Conservation (phyloP, 768 basidiomycete genomes). For the Kwoniella shandongensis region DNA sequence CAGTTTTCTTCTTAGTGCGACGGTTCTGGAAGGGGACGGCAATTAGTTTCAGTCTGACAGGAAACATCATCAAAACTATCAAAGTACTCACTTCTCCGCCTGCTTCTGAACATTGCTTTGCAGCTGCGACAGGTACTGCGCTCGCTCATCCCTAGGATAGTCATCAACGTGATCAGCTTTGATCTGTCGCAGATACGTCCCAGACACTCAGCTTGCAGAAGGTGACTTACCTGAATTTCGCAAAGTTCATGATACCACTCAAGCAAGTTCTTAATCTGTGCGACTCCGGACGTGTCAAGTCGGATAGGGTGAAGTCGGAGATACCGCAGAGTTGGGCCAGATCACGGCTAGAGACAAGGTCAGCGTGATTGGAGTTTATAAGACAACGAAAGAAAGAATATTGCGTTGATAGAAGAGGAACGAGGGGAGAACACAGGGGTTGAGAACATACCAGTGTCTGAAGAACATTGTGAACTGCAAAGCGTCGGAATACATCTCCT, state of each 20-base stretch:
- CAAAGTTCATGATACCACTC: constrained; percentile 88
- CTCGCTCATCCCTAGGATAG: constrained; percentile 35
- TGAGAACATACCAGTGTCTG: constrained; percentile 42
- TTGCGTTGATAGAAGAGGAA: no score
- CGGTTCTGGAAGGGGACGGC: constrained; percentile 4
- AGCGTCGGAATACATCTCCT: constrained; percentile 42
- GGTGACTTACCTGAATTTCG: constrained; percentile 74
- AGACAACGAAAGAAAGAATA: no score
- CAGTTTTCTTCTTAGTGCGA: constrained; percentile 29
- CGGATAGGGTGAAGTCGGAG: constrained; percentile 67
- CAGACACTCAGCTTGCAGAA: no score
- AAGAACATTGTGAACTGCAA: constrained; percentile 51
- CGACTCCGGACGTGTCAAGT: constrained; percentile 70
- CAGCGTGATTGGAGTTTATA: no score
- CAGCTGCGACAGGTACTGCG: constrained; percentile 52
- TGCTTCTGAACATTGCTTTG: constrained; percentile 55
- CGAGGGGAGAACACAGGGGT: no score
- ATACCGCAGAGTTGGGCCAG: constrained; percentile 42
- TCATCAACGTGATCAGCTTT: no score
- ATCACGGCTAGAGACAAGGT: constrained; percentile 33
- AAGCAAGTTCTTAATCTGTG: constrained; percentile 73
- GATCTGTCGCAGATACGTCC: no score
- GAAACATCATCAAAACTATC: neutral
- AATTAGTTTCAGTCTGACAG: constrained; percentile 6
- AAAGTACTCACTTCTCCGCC: constrained; percentile 35